Conservation (phyloP, 768 basidiomycete species). For the Xerocomellus chrysenteron region DNA sequence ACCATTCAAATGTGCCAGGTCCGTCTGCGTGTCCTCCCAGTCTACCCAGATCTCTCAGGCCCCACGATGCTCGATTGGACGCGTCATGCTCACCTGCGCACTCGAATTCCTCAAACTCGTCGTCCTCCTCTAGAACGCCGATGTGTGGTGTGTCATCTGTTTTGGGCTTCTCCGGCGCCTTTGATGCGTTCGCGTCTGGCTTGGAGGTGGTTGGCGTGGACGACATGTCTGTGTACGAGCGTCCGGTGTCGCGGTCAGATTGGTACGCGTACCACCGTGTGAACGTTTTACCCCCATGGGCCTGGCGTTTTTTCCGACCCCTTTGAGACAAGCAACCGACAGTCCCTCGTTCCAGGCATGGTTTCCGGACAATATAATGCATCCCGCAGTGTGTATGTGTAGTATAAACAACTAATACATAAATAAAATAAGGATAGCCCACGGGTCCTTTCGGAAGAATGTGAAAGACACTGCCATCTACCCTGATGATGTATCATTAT, state of each 20-base stretch:
- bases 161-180: constrained; percentile 37
- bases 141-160: constrained; percentile 59
- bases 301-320: too few species aligned
- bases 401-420: constrained; percentile 15
- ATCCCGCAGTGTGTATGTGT: background rate
- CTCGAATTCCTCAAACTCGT: constrained; percentile 94
- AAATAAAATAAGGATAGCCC: constrained; percentile 37
- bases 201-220: constrained; percentile 52
- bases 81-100: constrained; percentile 61
- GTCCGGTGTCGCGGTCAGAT: background rate
- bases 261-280: constrained; percentile 23
- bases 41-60: constrained; percentile 42
- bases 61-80: background rate
- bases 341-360: too few species aligned
- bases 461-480: constrained; percentile 9
- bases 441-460: constrained; percentile 12
- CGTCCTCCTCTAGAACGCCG: constrained; percentile 93
- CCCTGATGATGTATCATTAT: constrained; percentile 5
- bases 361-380: background rate
- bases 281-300: constrained; percentile 6
- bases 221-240: constrained; percentile 33
- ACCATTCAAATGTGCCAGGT: constrained; percentile 74
- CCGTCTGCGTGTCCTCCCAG: constrained; percentile 85
- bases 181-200: constrained; percentile 26
- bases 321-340: background rate